Conservation (phyloP, 192 early-diverging fungal genomes). For the Coemansia sp. region DNA sequence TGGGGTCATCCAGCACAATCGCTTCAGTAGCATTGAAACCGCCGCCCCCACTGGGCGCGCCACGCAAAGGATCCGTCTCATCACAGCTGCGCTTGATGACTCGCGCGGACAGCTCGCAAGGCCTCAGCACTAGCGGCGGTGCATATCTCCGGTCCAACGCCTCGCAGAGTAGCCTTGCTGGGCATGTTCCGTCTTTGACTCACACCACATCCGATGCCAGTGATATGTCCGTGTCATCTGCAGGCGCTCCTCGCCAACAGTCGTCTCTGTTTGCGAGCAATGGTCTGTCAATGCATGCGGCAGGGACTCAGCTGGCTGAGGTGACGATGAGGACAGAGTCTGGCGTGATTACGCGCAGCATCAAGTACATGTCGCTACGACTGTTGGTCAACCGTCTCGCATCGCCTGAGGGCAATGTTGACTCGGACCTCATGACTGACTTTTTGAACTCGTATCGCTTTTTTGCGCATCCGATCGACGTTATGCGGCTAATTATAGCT, state of each 20-base stretch:
- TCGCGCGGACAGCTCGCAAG: slow-evolving; percentile 23
- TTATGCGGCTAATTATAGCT: slow-evolving; percentile 62
- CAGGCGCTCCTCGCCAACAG: neutral
- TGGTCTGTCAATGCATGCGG: slow-evolving; percentile 13
- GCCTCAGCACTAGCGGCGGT: slow-evolving; percentile 1
- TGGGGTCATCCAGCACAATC: slow-evolving; percentile 30
- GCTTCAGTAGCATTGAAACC: slow-evolving; percentile 10
- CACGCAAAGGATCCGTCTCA: slow-evolving; percentile 47
- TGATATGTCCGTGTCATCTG: slow-evolving; percentile 12
- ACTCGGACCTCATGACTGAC: slow-evolving; percentile 61
- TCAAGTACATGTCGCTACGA: slow-evolving; percentile 49
- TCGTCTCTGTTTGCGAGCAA: slow-evolving; percentile 7
- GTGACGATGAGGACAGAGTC: slow-evolving; percentile 52
- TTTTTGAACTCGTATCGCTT: slow-evolving; percentile 69
- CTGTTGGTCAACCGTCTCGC: slow-evolving; percentile 53
- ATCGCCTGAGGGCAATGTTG: slow-evolving; percentile 56
- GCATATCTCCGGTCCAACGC: slow-evolving; percentile 9
- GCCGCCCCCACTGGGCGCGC: slow-evolving; percentile 6
- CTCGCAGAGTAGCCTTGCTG: slow-evolving; percentile 26
- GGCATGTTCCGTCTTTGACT: slow-evolving; percentile 13
- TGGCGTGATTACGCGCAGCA: slow-evolving; percentile 48
- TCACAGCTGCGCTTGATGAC: slow-evolving; percentile 50
- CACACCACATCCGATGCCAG: slow-evolving; percentile 30
- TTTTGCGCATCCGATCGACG: slow-evolving; percentile 63
- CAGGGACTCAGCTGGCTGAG: slow-evolving; percentile 36